Conservation (phyloP, 768 basidiomycete species). For the Lactarius sanguifluus region DNA sequence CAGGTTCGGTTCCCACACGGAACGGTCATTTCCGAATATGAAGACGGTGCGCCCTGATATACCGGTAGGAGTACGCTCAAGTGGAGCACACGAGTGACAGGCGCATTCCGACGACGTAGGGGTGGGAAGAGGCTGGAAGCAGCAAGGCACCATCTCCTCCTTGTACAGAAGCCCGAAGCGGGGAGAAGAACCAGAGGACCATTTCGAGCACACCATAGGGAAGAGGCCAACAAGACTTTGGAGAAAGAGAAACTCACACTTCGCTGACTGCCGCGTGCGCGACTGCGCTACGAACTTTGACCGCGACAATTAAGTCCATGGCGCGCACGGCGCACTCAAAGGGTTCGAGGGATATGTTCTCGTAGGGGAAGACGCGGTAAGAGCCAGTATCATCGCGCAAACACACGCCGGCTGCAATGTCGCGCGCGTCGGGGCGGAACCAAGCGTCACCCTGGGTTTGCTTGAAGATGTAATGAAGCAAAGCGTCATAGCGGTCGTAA, state of each 20-base stretch:
- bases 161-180: too few species aligned
- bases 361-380: slow-evolving; percentile 57
- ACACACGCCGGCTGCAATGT: slow-evolving; percentile 48
- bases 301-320: slow-evolving; percentile 56
- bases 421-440: slow-evolving; percentile 53
- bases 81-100: background rate
- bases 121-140: background rate
- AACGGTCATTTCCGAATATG: slow-evolving; percentile 22
- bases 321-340: slow-evolving; percentile 54
- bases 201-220: background rate
- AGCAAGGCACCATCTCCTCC: background rate
- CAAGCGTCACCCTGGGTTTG: slow-evolving; percentile 52
- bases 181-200: background rate
- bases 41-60: background rate
- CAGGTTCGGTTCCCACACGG: slow-evolving; percentile 12
- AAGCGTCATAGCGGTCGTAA: slow-evolving; percentile 45
- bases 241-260: slow-evolving; percentile 36
- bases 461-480: slow-evolving; percentile 47
- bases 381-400: slow-evolving; percentile 48
- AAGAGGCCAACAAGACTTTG: background rate
- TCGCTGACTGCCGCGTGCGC: slow-evolving; percentile 54
- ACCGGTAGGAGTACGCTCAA: background rate
- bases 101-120: background rate
- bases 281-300: slow-evolving; percentile 51
- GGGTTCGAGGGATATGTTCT: slow-evolving; percentile 50